A percentile compares a stretch with the other conserved stretches of the same genome.
Conservation (phyloP, 2,329 filamentous ascomycete genomes). For the Diaporthe sp. region DNA sequence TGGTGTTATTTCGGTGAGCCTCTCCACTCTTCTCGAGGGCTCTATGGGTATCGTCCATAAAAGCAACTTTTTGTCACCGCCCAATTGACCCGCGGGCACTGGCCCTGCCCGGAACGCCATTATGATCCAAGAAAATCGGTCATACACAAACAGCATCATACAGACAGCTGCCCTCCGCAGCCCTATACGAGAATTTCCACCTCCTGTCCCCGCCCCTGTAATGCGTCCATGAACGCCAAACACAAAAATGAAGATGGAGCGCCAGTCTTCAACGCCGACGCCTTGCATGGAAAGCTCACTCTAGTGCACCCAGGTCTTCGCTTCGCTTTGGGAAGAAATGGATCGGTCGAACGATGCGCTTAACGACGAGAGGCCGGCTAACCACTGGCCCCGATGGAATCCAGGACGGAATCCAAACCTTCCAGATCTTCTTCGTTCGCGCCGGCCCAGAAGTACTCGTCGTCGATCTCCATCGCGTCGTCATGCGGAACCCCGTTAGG, state of each 20-base stretch:
- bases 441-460: constrained; percentile 74
- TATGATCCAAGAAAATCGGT: constrained; percentile 29
- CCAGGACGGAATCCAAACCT: constrained; percentile 69
- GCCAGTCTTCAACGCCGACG: constrained; percentile 41
- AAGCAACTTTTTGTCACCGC: constrained; percentile 41
- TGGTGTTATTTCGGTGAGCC: constrained; percentile 31
- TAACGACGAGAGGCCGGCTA: background rate
- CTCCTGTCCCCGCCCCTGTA: background rate
- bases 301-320: constrained; percentile 17
- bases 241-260: constrained; percentile 41
- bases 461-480: constrained; percentile 73
- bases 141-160: constrained; percentile 30
- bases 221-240: constrained; percentile 42
- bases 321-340: constrained; percentile 18
- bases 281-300: constrained; percentile 30
- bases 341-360: background rate
- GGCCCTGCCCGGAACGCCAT: constrained; percentile 40
- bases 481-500: constrained; percentile 63
- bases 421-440: constrained; percentile 65
- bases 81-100: constrained; percentile 28
- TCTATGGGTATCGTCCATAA: constrained; percentile 51
- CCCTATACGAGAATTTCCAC: background rate
- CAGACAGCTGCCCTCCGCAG: background rate
- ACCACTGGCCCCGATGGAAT: constrained; percentile 57
- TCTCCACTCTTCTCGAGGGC: constrained; percentile 36